Evolutionary conservation across 2,329 filamentous ascomycete genomes (phyloP), one percentile per base, ranked within the genome.

Genomic region (Clarireedia hainanense): DNA sequence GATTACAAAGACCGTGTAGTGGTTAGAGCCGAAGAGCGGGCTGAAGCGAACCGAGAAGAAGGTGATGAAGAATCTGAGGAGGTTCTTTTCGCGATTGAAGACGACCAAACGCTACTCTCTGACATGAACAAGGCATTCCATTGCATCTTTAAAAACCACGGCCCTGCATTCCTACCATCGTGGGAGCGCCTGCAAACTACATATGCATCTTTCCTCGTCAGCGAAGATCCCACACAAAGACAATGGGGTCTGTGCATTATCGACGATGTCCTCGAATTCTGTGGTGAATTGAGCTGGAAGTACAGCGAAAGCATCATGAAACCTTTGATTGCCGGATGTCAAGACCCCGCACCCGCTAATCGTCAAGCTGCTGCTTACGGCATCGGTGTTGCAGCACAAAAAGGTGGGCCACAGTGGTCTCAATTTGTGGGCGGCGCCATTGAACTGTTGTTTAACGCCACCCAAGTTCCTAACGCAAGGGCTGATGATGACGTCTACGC

Each of bases 41-140:
- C 83, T 47, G 79, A 77, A 9, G 75, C 73, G 12, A 88, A 92
- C 23, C 83, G 85, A 2, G 91, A 95, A 52, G 92, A 97, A 57
- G 91, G 86, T 15, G 92, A 96, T 62, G 91, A 96, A 66, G 86
- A 94, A 58, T 86, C 86, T 15, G 88, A 96, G 64, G 92, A 96
- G 52, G 82, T 86, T 46, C 79, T 95, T 34, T 87, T 95, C 65
- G 94, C 92, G 12, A 91, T 99, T 48, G 94, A 99, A 71, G 94
- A 99, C 64, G 94, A 99, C 69, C 92, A 97, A 73, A 96, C 91
- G 23, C 79, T 99, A 17, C 80, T 99, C 45, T 96, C 91, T 1
- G 94, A 99, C 69, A 99, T 99, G 94, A 99, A 99, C 82, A 99
- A 99, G 78, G 92, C 94, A 0, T 99, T 95, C 80, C 94, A 99